Evolutionary conservation across 768 basidiomycete genomes (phyloP).

Genomic region (Pulveroboletus sp.): DNA sequence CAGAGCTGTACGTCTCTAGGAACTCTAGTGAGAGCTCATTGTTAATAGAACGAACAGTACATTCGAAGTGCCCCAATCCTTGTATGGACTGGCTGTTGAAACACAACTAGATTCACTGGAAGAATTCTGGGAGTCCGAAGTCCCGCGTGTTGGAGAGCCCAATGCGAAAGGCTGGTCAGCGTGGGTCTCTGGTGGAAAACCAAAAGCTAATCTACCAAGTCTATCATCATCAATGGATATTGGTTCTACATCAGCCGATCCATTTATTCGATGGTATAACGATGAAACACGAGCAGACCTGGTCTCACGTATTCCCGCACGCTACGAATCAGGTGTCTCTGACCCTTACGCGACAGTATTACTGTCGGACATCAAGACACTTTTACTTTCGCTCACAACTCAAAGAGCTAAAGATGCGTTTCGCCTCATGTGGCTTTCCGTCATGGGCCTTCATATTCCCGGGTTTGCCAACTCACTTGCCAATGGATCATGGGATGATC

Average conservation of each 20-base stretch:
- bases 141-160: constrained; percentile 67
- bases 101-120: constrained; percentile 58
- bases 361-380: constrained; percentile 64
- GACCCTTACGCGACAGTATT: constrained; percentile 75
- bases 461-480: constrained; percentile 50
- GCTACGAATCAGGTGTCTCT: constrained; percentile 45
- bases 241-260: constrained; percentile 44
- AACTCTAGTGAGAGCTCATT: constrained; percentile 1
- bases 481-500: constrained; percentile 55
- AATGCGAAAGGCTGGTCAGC: constrained; percentile 63
- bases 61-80: constrained; percentile 50
- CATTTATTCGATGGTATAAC: constrained; percentile 62
- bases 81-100: constrained; percentile 42
- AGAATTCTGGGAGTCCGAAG: constrained; percentile 83
- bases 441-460: constrained; percentile 69
- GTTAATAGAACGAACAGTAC: constrained; percentile 38
- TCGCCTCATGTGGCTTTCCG: constrained; percentile 65
- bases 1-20: constrained; percentile 59
- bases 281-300: constrained; percentile 52
- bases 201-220: constrained; percentile 23
- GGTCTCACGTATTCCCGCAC: constrained; percentile 43
- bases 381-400: constrained; percentile 48
- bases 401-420: constrained; percentile 49
- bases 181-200: constrained; percentile 50
- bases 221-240: constrained; percentile 14